Conservation (phyloP, 106 monocot genomes). For the Acorus gramineus region DNA sequence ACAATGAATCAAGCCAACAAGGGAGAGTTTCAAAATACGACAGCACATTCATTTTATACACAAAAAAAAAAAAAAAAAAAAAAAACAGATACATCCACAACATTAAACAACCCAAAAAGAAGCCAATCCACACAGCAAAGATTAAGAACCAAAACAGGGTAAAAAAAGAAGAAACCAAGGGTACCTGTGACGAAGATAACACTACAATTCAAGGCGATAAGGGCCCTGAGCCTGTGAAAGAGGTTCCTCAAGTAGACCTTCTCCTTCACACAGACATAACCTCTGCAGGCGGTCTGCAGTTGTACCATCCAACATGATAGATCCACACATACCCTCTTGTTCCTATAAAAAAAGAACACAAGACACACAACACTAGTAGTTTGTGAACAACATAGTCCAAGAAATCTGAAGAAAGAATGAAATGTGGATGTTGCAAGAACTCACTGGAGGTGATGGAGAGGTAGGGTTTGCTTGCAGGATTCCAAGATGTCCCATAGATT, state of each 20-base stretch:
- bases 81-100: too few relatives aligned
- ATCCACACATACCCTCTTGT: constrained; percentile 88
- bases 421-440: neutral
- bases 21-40: too few relatives aligned
- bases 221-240: constrained; percentile 73
- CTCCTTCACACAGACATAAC: constrained; percentile 32
- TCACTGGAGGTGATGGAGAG: constrained; percentile 88
- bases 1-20: too few relatives aligned
- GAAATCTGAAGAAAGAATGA: neutral
- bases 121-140: too few relatives aligned
- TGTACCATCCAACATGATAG: constrained; percentile 92
- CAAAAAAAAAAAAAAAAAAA: too few relatives aligned
- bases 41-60: too few relatives aligned
- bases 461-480: constrained; percentile 92
- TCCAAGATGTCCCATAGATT: constrained; percentile 95
- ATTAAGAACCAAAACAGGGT: too few relatives aligned
- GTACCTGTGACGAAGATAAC: constrained; percentile 74
- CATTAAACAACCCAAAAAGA: too few relatives aligned
- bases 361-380: neutral
- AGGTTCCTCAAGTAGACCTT: constrained; percentile 66
- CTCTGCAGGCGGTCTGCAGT: constrained; percentile 36
- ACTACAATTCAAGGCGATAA: constrained; percentile 81
- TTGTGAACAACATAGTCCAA: neutral
- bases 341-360: constrained; percentile 25
- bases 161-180: too few relatives aligned